These are phyloP conservation scores for Boletellus deceptivus DNA, from an alignment of 1,284 basidiomycete species.

Conservation along the genomic window DNA sequence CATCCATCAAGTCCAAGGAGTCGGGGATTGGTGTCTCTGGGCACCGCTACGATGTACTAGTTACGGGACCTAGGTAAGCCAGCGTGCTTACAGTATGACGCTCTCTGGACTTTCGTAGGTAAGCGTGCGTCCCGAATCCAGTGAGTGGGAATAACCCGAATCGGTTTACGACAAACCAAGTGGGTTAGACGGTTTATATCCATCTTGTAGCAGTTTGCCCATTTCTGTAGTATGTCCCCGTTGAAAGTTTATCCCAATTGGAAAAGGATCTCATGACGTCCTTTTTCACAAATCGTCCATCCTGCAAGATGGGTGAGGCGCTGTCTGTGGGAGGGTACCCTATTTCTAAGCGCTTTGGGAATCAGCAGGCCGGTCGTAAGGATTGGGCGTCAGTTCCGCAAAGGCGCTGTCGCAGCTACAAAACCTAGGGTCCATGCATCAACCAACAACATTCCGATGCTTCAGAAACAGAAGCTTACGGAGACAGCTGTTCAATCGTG, in stretches of 20 bases:
- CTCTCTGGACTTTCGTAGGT: conserved; percentile 46
- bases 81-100: too few relatives aligned
- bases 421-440: conserved; percentile 6
- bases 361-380: conserved; percentile 39
- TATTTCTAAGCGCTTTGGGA: conserved; percentile 9
- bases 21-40: too few relatives aligned
- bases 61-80: too few relatives aligned
- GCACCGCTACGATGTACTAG: too few relatives aligned
- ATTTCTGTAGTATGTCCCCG: conserved; percentile 48
- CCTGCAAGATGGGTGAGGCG: conserved; percentile 41
- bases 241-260: conserved; percentile 47
- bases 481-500: conserved; percentile 5
- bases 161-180: not conserved
- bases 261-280: conserved; percentile 40
- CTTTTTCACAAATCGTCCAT: conserved; percentile 43
- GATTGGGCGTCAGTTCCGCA: conserved; percentile 8
- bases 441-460: not conserved
- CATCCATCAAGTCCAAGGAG: too few relatives aligned
- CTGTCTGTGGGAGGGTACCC: not conserved
- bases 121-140: conserved; percentile 47
- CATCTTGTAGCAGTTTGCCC: conserved; percentile 46
- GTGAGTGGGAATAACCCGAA: conserved; percentile 30
- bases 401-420: conserved; percentile 4
- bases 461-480: conserved; percentile 8
- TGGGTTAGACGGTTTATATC: conserved; percentile 45